Evolutionary conservation across 1,139 yeast species (phyloP).

Genomic region (Kurtzmaniella quercitrusa): DNA sequence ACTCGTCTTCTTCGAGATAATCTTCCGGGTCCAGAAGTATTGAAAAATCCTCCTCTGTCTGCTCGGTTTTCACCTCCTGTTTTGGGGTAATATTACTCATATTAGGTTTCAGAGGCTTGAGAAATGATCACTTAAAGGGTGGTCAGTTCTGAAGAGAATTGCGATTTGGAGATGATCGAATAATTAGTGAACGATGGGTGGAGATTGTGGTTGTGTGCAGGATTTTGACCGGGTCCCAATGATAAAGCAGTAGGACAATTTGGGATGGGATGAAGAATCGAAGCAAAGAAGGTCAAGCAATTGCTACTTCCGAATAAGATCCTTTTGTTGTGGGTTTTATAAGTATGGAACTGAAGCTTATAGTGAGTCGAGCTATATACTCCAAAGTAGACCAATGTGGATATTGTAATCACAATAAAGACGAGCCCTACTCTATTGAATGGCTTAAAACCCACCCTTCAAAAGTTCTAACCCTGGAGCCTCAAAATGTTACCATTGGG

Average conservation of each 20-base stretch:
- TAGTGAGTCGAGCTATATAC: constrained; percentile 18
- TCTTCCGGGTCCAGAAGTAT: constrained; percentile 46
- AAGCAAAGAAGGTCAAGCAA: too few relatives aligned
- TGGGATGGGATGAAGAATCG: too few relatives aligned
- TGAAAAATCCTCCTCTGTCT: constrained; percentile 15
- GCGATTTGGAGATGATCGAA: background rate
- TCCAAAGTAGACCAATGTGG: constrained; percentile 48
- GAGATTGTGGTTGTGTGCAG: background rate
- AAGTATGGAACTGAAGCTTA: constrained; percentile 2
- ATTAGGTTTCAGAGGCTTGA: background rate
- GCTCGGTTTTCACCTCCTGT: background rate
- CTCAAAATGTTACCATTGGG: constrained; percentile 44
- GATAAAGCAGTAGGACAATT: too few relatives aligned
- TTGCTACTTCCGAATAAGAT: background rate
- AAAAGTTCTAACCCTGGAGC: constrained; percentile 8
- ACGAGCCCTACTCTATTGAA: constrained; percentile 33
- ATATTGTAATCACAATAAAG: constrained; percentile 54
- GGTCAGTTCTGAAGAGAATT: background rate
- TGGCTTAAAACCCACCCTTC: constrained; percentile 16
- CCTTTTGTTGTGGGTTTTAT: background rate
- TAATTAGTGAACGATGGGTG: too few relatives aligned
- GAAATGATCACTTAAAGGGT: background rate
- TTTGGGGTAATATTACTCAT: background rate
- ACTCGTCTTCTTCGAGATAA: constrained; percentile 50
- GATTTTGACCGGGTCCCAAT: too few relatives aligned